Conservation (phyloP, 1,284 basidiomycete genomes). For the Malassezia pachydermatis region DNA sequence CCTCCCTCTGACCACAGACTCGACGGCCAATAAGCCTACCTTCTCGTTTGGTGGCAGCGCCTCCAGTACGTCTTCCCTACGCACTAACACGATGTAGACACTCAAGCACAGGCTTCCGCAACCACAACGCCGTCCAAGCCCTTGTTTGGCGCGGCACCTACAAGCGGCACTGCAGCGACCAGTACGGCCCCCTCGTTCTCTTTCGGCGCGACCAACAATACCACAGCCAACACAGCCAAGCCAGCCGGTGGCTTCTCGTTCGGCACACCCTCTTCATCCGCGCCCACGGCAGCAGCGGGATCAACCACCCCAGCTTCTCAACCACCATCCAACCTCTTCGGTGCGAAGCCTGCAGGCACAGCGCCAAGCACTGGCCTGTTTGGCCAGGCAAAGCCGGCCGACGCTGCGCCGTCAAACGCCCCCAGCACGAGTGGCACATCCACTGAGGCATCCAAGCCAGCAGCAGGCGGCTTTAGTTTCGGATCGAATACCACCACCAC, state of each 20-base stretch:
- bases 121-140: neutral
- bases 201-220: neutral
- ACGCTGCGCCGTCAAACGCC: neutral
- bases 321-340: conserved; percentile 16
- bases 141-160: neutral
- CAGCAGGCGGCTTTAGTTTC: conserved; percentile 11
- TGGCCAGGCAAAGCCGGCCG: conserved; percentile 5
- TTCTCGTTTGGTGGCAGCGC: neutral
- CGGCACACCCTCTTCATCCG: neutral
- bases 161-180: neutral
- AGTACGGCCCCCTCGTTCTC: conserved; percentile 1
- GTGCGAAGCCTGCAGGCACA: conserved; percentile 7
- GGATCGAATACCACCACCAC: neutral
- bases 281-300: conserved; percentile 5
- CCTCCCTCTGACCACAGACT: neutral
- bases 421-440: too few relatives aligned
- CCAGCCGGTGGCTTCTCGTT: conserved; percentile 3
- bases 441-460: neutral
- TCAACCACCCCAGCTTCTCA: conserved; percentile 16
- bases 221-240: conserved; percentile 8
- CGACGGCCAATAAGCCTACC: conserved; percentile 3
- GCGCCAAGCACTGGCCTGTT: conserved; percentile 3
- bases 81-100: too few relatives aligned
- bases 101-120: too few relatives aligned
- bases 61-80: too few relatives aligned